Base-by-base conservation (phyloP, 2,329 filamentous ascomycete genomes). In the Curvularia spicifera region DNA sequence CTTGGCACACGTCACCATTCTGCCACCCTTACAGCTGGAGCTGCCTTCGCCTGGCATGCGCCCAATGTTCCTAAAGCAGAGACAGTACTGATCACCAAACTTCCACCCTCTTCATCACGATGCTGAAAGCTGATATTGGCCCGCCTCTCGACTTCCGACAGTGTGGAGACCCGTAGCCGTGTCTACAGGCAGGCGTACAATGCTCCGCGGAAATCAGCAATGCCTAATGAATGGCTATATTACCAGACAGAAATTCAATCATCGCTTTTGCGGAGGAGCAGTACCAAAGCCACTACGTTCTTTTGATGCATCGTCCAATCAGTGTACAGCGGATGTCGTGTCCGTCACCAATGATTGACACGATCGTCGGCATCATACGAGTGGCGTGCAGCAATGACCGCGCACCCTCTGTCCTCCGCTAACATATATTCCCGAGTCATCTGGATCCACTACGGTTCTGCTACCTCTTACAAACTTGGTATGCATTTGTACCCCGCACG, bases 1-100 rank as follows among this genome's bases (percentile, higher is more conserved):
- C 45, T 56, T n/a, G 37, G 46, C 54, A 33, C 42, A 45, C 48
- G 42, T 52, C 53, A 56, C 26, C 12, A 40, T 20, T 24, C 15
- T 8, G 24, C 22, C 18, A 28, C 13, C 8, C 22, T 18, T 26
- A 37, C 40, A 12, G 28, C 42, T 22, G 24, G n/a, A 39, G n/a
- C 31, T 9, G 18, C 15, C 18, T 18, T 31, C 29, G 44, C 12
- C 28, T 18, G 5, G 13, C 26, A 46, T 26, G n/a, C 28, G 8
- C 7, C 26, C 26, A n/a, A n/a, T 3, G 43, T 6, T 18, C 26
- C 18, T 31, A 33, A 22, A 33, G 8, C n/a, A 46, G 44, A 28
- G 44, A 31, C 28, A 37, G 18, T 29, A n/a, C n/a, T 26, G 29
- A 33, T 47, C 29, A 37, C 15, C 10, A 26, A 43, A 43, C 40